Conservation (phyloP, 352 stramenopile genomes). For the Phytophthora pluvialis region DNA sequence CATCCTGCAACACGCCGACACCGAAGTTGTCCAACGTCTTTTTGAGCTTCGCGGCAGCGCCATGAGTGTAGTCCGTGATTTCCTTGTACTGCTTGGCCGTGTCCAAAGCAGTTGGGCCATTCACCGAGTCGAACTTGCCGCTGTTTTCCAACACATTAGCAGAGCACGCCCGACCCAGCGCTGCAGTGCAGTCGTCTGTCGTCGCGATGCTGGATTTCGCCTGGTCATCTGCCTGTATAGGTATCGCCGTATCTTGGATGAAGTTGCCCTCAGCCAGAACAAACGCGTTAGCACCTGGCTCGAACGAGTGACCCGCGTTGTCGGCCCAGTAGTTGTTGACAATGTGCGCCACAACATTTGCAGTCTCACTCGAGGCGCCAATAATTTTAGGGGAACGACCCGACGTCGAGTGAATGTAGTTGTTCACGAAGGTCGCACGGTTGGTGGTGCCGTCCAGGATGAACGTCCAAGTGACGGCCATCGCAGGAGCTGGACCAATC, state of each 20-base stretch:
- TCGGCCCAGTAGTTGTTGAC: constrained; percentile 54
- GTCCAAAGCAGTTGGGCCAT: constrained; percentile 8
- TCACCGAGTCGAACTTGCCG: constrained; percentile 19
- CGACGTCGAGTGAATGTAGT: constrained; percentile 48
- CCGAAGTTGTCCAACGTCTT: constrained; percentile 25
- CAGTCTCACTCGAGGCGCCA: constrained; percentile 9
- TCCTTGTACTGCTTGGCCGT: constrained; percentile 28
- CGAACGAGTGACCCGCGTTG: constrained; percentile 48
- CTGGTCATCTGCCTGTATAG: constrained; percentile 14
- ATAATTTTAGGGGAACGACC: constrained; percentile 40
- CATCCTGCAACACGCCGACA: no score
- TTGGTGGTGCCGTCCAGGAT: constrained; percentile 31
- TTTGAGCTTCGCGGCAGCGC: constrained; percentile 4
- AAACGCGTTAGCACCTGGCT: constrained; percentile 16
- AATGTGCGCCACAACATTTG: constrained; percentile 40
- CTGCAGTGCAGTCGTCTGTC: constrained; percentile 16
- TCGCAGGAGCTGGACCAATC: no score
- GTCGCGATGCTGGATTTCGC: constrained; percentile 13
- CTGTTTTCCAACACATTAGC: constrained; percentile 18
- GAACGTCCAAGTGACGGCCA: constrained; percentile 57
- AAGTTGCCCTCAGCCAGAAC: constrained; percentile 53
- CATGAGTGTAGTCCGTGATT: constrained; percentile 20
- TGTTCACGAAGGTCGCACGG: constrained; percentile 39
- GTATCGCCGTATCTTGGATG: constrained; percentile 35
- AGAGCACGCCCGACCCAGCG: constrained; percentile 15